A percentile compares a stretch with the other conserved stretches of the same genome.
Evolutionary conservation across 768 basidiomycete genomes (phyloP).

Genomic region (Gloeophyllum trabeum): DNA sequence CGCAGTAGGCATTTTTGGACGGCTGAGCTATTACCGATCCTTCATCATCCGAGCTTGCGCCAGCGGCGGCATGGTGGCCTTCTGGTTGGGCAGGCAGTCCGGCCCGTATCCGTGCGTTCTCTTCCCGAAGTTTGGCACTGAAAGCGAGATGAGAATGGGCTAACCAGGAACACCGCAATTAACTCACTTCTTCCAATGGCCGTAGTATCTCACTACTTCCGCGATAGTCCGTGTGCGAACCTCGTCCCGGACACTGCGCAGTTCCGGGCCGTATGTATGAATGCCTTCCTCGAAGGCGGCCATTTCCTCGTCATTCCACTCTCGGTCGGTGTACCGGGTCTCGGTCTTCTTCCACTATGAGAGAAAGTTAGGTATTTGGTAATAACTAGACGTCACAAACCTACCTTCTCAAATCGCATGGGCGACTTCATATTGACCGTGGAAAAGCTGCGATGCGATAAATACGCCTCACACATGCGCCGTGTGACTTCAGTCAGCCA

Average conservation of each 20-base stretch:
- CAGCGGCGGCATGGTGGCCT: background rate
- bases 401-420: conserved; percentile 55
- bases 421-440: conserved; percentile 53
- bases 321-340: conserved; percentile 53
- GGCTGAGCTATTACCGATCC: conserved; percentile 56
- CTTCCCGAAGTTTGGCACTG: conserved; percentile 61
- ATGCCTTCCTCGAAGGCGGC: conserved; percentile 73
- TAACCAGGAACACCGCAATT: background rate
- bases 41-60: conserved; percentile 50
- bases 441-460: conserved; percentile 42
- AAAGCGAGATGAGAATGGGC: conserved; percentile 4
- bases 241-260: conserved; percentile 68
- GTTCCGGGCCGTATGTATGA: conserved; percentile 62
- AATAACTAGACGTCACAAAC: background rate
- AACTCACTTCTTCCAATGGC: conserved; percentile 74
- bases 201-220: conserved; percentile 78
- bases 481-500: conserved; percentile 71
- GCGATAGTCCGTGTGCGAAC: conserved; percentile 55
- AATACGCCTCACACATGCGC: conserved; percentile 59
- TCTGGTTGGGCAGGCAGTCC: conserved; percentile 7
- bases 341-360: conserved; percentile 66
- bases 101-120: conserved; percentile 40
- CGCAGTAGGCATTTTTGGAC: conserved; percentile 53
- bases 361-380: conserved; percentile 3
- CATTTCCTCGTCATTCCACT: conserved; percentile 61